These are phyloP conservation scores for Eutrema yunnanense DNA, from an alignment of 345 rosid genomes.

Conservation along the genomic window DNA sequence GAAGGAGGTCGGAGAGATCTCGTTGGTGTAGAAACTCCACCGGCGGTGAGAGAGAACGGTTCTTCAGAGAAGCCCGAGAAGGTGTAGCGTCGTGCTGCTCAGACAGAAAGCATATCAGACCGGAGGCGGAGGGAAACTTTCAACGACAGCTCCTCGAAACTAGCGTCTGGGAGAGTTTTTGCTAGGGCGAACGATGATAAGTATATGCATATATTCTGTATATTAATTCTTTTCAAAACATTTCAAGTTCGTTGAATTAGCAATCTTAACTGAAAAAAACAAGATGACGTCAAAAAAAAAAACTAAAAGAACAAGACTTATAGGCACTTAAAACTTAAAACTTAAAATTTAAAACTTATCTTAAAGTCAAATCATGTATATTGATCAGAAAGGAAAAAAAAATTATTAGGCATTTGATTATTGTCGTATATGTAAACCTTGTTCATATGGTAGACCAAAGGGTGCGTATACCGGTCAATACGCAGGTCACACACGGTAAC, in stretches of 20 bases:
- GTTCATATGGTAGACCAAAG: conserved; percentile 25
- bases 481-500: conserved; percentile 27
- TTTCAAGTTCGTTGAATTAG: neutral
- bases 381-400: neutral
- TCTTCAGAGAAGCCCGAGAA: no score
- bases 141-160: no score
- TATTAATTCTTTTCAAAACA: neutral
- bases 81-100: no score
- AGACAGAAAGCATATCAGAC: no score
- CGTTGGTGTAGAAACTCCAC: no score
- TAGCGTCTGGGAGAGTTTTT: no score
- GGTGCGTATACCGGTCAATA: conserved; percentile 26
- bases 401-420: neutral
- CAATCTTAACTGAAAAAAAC: neutral
- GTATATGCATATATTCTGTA: no score
- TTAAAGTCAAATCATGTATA: conserved; percentile 20
- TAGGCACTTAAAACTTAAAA: neutral
- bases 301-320: neutral
- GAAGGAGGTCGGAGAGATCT: no score
- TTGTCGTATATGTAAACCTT: neutral
- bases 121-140: no score
- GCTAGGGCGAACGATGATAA: no score
- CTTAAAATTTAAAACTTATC: neutral
- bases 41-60: no score
- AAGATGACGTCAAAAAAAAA: neutral